A percentile compares a stretch with the other conserved stretches of the same genome.
Evolutionary conservation across 352 stramenopile species (phyloP).

Genomic region (Phytophthora melonis): DNA sequence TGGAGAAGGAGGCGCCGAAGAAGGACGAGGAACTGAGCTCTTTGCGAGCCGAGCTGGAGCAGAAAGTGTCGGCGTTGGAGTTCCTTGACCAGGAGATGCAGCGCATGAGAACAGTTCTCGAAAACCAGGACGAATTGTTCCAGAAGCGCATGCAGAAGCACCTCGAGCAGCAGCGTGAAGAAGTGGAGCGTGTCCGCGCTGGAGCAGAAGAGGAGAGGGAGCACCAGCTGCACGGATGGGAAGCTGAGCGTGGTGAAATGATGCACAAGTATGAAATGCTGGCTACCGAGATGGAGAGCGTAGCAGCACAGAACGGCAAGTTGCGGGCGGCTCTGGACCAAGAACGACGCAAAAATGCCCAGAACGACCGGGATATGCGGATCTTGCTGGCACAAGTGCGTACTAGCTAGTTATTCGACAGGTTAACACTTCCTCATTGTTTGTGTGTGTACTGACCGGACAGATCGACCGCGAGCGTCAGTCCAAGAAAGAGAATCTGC

Average conservation of each 20-base stretch:
- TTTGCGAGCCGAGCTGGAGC: constrained; percentile 40
- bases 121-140: constrained; percentile 68
- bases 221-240: constrained; percentile 43
- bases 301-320: constrained; percentile 61
- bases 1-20: constrained; percentile 25
- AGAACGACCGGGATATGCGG: constrained; percentile 75
- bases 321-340: constrained; percentile 53
- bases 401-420: neutral
- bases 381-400: constrained; percentile 67
- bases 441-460: neutral
- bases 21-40: constrained; percentile 29
- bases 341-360: constrained; percentile 51
- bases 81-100: constrained; percentile 81
- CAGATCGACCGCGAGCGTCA: constrained; percentile 78
- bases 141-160: constrained; percentile 60
- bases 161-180: constrained; percentile 56
- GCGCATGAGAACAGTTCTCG: constrained; percentile 56
- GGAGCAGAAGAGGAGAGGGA: constrained; percentile 51
- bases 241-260: constrained; percentile 46
- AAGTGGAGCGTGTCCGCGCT: constrained; percentile 42
- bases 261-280: constrained; percentile 52
- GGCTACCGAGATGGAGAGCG: constrained; percentile 50
- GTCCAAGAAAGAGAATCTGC: constrained; percentile 73
- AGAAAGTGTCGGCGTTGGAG: constrained; percentile 66
- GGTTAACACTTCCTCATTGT: neutral